Evolutionary conservation across 805 yeast genomes (phyloP), one percentile per base, ranked within the genome.

Genomic region (Cyberlindnera xylosilytica): DNA sequence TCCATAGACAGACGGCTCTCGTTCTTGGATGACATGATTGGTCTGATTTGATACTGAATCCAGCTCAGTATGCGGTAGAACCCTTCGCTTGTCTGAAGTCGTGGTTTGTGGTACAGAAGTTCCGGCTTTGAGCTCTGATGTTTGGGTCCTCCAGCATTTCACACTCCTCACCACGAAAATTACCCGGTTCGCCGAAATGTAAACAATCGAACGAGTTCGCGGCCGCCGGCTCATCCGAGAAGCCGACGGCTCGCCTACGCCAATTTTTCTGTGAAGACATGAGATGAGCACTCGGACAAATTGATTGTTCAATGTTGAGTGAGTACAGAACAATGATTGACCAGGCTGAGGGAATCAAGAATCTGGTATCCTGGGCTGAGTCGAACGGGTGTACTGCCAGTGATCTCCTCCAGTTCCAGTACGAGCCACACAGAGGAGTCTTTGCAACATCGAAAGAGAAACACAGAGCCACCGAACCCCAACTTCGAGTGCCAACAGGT

Each of bases 341-440:
- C 13, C 23, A 33, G 33, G 35, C 20, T 12, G 30, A 36, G 19
- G 45, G 43, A 15, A 30, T 39, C 22, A 22, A 29, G 23, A 22
- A 20, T 4, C 34, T 45, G 11, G 27, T 44, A 8, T 11, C 32
- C 3, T 71, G 79, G 79, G 76, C 75, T 0, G 33, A 23, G 6
- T 32, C 39, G 0, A 52, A 67, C 41, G 78, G 78, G 0, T 61
- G 68, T 2, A 15, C 36, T 0, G 49, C 69, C 18, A 65, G 69
- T 15, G 54, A 57, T 0, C 49, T 46, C 2, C 40, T 76, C 1
- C 45, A 54, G n/a, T 74, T 76, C 49, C 42, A 53, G 9, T 39
- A 47, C 20, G 58, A 53, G 4, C 50, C 53, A 3, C 54, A 51
- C 6, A 62, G 58, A 37, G 79, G 79, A 2, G 61, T 68, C 16